Base-by-base conservation (phyloP, 169 alveolate species). In the Cryptosporidium baileyi region DNA sequence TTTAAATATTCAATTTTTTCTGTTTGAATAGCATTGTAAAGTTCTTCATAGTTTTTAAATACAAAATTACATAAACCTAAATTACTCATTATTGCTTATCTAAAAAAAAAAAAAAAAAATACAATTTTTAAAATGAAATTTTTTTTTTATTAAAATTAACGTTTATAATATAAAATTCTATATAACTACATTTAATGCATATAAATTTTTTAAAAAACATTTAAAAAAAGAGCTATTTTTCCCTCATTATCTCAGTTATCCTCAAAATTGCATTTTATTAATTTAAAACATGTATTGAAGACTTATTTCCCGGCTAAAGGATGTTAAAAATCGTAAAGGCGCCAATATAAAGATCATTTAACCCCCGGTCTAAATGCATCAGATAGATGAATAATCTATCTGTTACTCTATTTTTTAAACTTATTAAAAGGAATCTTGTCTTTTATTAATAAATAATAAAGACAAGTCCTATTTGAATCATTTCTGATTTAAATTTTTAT, bases 291-390 rank as follows among this genome's bases (percentile, higher is more conserved):
- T n/a, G n/a, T n/a, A n/a, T n/a, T n/a, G n/a, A n/a, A n/a, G n/a
- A n/a, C n/a, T n/a, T n/a, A 30, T 41, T 62, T 36, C 80, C 80
- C 80, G 80, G 80, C 22, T 40, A 22, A 22, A 62, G 60, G 57
- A 40, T 51, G 61, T 60, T 65, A 28, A 51, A 47, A 51, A 65
- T 45, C 60, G 62, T 65, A 65, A 65, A 65, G 81, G 81, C 81
- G 81, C 81, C 81, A 65, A 65, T 28, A 61, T 26, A 44, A 60
- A 51, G 81, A 65, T 65, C 81, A 65, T 15, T 65, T 65, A 65
- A 65, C 61, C 59, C 80, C 81, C 81, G 47, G 81, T 65, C 81
- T 65, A 65, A 65, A 47, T 65, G 81, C 81, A 65, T 65, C 54
- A 15, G 45, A 65, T n/a, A 63, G 30, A 3, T 26, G 8, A 44